Percentiles rank a stretch among this genome's conserved stretches.
Conservation (phyloP, 805 yeast species). For the Candida andamanensis region DNA sequence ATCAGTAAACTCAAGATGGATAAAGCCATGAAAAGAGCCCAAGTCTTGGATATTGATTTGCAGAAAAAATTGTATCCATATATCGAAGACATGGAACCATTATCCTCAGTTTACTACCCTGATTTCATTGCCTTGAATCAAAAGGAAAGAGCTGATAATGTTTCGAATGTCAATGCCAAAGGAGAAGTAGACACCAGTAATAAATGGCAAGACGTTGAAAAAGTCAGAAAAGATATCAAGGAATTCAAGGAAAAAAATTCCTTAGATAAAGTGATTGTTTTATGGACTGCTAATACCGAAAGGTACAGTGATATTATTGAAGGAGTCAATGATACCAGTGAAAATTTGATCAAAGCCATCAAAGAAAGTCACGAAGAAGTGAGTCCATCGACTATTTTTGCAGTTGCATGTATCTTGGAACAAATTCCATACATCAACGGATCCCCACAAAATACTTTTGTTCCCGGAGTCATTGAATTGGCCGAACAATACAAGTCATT, state of each 20-base stretch:
- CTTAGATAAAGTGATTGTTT: slow-evolving; percentile 81
- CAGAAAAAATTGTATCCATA: slow-evolving; percentile 68
- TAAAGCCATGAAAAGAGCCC: slow-evolving; percentile 77
- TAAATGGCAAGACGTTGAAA: slow-evolving; percentile 89
- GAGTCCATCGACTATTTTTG: slow-evolving; percentile 90
- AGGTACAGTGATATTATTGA: slow-evolving; percentile 73
- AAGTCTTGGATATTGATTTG: slow-evolving; percentile 81
- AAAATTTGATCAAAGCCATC: slow-evolving; percentile 66
- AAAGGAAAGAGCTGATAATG: slow-evolving; percentile 84
- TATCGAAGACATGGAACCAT: slow-evolving; percentile 59
- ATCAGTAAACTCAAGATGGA: slow-evolving; percentile 67
- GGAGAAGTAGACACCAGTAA: slow-evolving; percentile 50
- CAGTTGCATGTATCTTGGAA: slow-evolving; percentile 88
- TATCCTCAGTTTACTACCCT: slow-evolving; percentile 88
- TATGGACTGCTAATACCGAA: slow-evolving; percentile 98
- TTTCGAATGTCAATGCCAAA: slow-evolving; percentile 52
- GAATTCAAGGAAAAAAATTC: slow-evolving; percentile 66
- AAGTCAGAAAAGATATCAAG: slow-evolving; percentile 75
- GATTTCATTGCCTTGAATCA: slow-evolving; percentile 96
- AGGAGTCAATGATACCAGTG: slow-evolving; percentile 87
- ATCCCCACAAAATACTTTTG: slow-evolving; percentile 96
- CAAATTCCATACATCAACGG: slow-evolving; percentile 89
- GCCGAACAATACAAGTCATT: slow-evolving; percentile 72
- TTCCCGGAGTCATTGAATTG: slow-evolving; percentile 87
- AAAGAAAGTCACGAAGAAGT: slow-evolving; percentile 78